A percentile compares a stretch with the other conserved stretches of the same genome.
phyloP scores from a whole-genome alignment of 2,329 filamentous ascomycete species.

The Acephala macrosclerotiorum region DNA sequence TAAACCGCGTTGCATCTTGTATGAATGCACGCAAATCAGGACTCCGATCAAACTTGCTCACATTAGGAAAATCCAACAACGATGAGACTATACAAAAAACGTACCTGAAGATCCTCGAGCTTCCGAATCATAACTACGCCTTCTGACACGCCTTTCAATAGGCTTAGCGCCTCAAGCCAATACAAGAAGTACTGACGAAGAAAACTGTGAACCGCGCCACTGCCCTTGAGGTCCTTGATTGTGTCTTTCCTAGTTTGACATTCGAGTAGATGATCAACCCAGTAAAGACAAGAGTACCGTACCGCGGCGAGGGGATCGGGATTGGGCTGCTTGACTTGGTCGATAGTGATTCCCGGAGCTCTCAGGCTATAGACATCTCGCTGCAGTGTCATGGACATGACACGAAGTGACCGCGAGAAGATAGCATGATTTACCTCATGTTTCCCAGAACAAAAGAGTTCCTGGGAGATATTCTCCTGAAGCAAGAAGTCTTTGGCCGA shows the following conservation, averaged over 20 bases:
- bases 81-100: conserved; percentile 3
- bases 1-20: conserved; percentile 30
- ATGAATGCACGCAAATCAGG: conserved; percentile 22
- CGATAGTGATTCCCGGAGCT: conserved; percentile 34
- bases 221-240: conserved; percentile 22
- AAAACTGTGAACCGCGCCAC: conserved; percentile 19
- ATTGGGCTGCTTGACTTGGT: conserved; percentile 34
- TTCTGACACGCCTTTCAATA: conserved; percentile 31
- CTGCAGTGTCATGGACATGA: conserved; percentile 41
- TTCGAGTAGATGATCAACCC: conserved; percentile 45
- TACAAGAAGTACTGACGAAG: conserved; percentile 23
- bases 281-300: conserved; percentile 43
- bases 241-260: conserved; percentile 18
- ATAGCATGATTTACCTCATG: conserved; percentile 43
- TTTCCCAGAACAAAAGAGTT: conserved; percentile 43
- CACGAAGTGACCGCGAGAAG: conserved; percentile 46
- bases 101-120: conserved; percentile 32
- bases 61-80: neutral
- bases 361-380: conserved; percentile 48
- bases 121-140: conserved; percentile 32
- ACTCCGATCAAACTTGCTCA: conserved; percentile 17
- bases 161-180: conserved; percentile 35
- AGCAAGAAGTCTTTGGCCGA: conserved; percentile 45
- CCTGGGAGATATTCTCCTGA: conserved; percentile 23
- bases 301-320: conserved; percentile 40